phyloP scores from a whole-genome alignment of 2,329 filamentous ascomycete species.

The Paraphaeosphaeria minitans region DNA sequence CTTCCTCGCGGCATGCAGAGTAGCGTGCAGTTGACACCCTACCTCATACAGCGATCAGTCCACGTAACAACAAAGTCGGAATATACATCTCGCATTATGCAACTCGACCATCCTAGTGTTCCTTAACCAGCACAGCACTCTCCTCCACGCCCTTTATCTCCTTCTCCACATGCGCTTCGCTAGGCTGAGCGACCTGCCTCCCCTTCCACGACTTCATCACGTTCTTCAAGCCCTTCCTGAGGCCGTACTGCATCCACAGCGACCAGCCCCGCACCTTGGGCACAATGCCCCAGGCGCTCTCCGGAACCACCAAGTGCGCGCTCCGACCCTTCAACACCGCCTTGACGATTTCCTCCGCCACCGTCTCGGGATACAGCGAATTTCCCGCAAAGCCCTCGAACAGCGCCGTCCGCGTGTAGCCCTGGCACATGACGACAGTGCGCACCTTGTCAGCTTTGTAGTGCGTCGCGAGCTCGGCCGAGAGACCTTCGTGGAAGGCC shows the following conservation, averaged over 20 bases:
- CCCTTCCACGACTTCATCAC: conserved; percentile 46
- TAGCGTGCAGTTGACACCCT: neutral
- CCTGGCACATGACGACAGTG: conserved; percentile 69
- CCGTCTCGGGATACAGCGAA: conserved; percentile 63
- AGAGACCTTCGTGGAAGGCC: conserved; percentile 69
- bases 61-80: neutral
- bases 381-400: conserved; percentile 63
- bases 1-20: neutral
- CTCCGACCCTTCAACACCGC: conserved; percentile 64
- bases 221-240: conserved; percentile 51
- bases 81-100: neutral
- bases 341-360: conserved; percentile 66
- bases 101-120: conserved; percentile 5
- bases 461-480: conserved; percentile 50
- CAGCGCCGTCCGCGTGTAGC: conserved; percentile 65
- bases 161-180: conserved; percentile 24
- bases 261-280: conserved; percentile 58
- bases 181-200: conserved; percentile 46
- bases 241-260: conserved; percentile 65
- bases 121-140: conserved; percentile 34
- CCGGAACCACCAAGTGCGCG: conserved; percentile 62
- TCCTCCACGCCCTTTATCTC: conserved; percentile 30
- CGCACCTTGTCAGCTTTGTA: conserved; percentile 69
- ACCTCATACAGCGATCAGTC: neutral
- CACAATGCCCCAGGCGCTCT: conserved; percentile 41